A percentile compares a stretch with the other conserved stretches of the same genome.
Conservation (phyloP, 345 rosid species). For the Populus simonii region DNA sequence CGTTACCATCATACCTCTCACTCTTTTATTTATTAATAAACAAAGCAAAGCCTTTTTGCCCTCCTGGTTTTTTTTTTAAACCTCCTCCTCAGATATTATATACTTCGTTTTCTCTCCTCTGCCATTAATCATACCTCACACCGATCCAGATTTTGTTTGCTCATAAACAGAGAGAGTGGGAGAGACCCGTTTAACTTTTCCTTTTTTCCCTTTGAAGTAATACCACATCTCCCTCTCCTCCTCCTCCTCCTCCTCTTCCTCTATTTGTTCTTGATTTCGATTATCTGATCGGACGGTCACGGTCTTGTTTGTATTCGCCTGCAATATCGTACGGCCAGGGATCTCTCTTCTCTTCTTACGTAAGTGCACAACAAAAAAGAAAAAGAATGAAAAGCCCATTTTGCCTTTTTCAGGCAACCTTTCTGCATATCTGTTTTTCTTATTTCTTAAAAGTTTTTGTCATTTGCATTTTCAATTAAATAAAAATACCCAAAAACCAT, state of each 20-base stretch:
- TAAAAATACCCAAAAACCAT: background rate
- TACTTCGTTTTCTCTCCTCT: background rate
- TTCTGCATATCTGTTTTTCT: conserved; percentile 4
- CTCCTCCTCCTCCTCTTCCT: background rate
- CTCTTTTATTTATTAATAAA: conserved; percentile 3
- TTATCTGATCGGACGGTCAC: conserved; percentile 34
- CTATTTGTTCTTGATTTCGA: background rate
- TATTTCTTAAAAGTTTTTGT: background rate
- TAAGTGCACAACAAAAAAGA: conserved; percentile 16
- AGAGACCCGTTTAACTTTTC: background rate
- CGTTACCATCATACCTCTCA: conserved; percentile 13
- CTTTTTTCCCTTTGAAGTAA: background rate
- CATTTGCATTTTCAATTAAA: background rate
- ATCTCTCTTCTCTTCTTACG: conserved; percentile 22
- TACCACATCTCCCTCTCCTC: background rate
- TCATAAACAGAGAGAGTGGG: background rate
- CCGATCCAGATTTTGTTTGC: background rate
- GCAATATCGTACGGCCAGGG: conserved; percentile 39
- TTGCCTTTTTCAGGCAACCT: conserved; percentile 19
- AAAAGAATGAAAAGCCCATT: background rate
- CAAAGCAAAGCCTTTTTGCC: background rate
- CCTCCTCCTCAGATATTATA: background rate
- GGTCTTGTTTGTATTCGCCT: conserved; percentile 30
- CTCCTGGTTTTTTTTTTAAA: background rate
- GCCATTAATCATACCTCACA: background rate